Conservation (phyloP, 139 green algal species). For the Ettlia oleoabundans region DNA sequence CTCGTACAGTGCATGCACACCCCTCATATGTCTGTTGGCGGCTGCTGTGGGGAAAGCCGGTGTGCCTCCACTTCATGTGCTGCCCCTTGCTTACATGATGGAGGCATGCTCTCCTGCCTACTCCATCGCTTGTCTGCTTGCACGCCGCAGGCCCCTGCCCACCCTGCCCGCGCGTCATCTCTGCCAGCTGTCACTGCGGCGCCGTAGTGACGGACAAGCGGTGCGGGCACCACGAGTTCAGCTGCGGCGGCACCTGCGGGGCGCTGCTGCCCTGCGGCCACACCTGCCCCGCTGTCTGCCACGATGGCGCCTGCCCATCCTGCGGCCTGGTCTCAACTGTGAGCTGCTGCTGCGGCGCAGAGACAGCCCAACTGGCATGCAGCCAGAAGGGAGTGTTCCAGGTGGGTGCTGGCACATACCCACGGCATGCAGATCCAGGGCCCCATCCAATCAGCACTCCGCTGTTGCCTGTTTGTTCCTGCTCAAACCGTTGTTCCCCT, state of each 20-base stretch:
- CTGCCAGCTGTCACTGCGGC: slow-evolving; percentile 72
- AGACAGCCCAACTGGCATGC: slow-evolving; percentile 55
- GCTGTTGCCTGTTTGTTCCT: too few relatives aligned
- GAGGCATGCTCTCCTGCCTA: background rate
- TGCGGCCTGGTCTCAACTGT: slow-evolving; percentile 31
- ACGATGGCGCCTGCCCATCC: slow-evolving; percentile 56
- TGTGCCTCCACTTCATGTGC: too few relatives aligned
- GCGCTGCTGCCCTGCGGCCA: slow-evolving; percentile 56
- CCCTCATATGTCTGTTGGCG: too few relatives aligned
- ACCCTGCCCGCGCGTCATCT: slow-evolving; percentile 72
- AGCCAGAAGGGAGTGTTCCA: slow-evolving; percentile 47
- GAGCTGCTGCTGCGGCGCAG: slow-evolving; percentile 58
- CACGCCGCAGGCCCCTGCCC: slow-evolving; percentile 67
- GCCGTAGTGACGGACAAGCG: slow-evolving; percentile 50
- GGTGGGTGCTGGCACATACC: background rate
- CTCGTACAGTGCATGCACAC: background rate
- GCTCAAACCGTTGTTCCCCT: too few relatives aligned
- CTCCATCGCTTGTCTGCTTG: background rate
- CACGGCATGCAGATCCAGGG: too few relatives aligned
- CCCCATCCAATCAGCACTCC: too few relatives aligned
- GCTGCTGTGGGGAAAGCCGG: too few relatives aligned
- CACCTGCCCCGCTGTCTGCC: slow-evolving; percentile 59
- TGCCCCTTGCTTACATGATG: too few relatives aligned
- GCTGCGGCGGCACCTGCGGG: slow-evolving; percentile 62
- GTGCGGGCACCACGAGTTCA: slow-evolving; percentile 67